Percentiles rank a stretch among this genome's conserved stretches.
Evolutionary conservation across 75 land plant genomes (phyloP).

Genomic region (Selaginella moellendorffii): DNA sequence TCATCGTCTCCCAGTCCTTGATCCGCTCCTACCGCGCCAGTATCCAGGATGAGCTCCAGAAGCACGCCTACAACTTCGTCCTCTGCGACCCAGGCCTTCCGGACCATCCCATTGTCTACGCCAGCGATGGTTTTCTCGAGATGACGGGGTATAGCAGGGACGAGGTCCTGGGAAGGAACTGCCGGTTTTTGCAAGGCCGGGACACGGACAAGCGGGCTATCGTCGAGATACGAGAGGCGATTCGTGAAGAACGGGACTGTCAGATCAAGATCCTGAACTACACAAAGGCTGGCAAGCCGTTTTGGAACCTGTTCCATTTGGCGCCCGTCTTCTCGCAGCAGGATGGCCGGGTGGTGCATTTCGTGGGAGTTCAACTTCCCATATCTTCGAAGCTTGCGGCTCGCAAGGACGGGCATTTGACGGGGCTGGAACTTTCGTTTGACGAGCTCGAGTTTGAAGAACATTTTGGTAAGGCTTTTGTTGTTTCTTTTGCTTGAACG

Average conservation of each 20-base stretch:
- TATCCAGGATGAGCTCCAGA: slow-evolving; percentile 38
- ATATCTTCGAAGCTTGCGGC: slow-evolving; percentile 15
- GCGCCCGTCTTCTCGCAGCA: slow-evolving; percentile 53
- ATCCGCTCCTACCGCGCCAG: slow-evolving; percentile 30
- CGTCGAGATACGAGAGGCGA: slow-evolving; percentile 58
- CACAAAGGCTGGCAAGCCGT: slow-evolving; percentile 52
- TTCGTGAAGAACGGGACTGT: slow-evolving; percentile 48
- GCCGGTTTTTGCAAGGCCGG: slow-evolving; percentile 77
- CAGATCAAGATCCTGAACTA: slow-evolving; percentile 68
- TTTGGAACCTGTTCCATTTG: slow-evolving; percentile 75
- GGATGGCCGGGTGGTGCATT: slow-evolving; percentile 63
- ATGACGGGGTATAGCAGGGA: slow-evolving; percentile 53
- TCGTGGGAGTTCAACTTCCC: slow-evolving; percentile 80
- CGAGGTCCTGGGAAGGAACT: slow-evolving; percentile 78
- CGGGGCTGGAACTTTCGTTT: too few species aligned
- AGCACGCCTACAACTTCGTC: slow-evolving; percentile 31
- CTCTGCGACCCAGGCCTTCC: slow-evolving; percentile 53
- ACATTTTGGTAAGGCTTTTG: too few species aligned
- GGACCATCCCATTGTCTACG: slow-evolving; percentile 77
- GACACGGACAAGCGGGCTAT: slow-evolving; percentile 57
- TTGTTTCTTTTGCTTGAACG: too few species aligned
- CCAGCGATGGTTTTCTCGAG: slow-evolving; percentile 59
- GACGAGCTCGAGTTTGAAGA: too few species aligned
- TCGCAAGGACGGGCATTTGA: too few species aligned
- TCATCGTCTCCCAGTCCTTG: slow-evolving; percentile 17